These are phyloP conservation scores for Furcasterigmium furcatum DNA, from an alignment of 2,329 filamentous ascomycete species.

Conservation along the genomic window DNA sequence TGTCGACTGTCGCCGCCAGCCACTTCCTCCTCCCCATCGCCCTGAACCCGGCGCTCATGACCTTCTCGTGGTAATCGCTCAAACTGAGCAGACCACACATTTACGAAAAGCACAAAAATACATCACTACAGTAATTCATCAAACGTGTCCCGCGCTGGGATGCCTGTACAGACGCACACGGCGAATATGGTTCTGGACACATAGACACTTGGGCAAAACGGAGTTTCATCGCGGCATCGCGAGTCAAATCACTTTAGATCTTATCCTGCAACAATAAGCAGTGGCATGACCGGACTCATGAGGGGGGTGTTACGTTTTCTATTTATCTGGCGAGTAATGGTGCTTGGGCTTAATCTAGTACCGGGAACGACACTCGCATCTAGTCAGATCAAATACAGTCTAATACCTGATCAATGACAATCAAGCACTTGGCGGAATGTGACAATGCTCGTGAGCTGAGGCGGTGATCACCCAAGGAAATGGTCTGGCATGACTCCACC, in stretches of 20 bases:
- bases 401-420: too few relatives aligned
- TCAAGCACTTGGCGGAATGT: too few relatives aligned
- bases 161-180: conserved; percentile 2
- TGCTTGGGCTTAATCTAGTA: too few relatives aligned
- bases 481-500: too few relatives aligned
- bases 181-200: conserved; percentile 4
- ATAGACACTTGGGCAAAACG: conserved; percentile 10
- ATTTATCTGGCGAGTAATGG: too few relatives aligned
- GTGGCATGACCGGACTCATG: too few relatives aligned
- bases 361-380: too few relatives aligned
- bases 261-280: too few relatives aligned
- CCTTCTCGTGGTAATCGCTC: conserved; percentile 65
- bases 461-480: too few relatives aligned
- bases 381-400: too few relatives aligned
- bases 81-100: not conserved
- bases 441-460: too few relatives aligned
- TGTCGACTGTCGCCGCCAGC: conserved; percentile 66
- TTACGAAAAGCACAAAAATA: not conserved
- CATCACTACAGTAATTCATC: conserved; percentile 4
- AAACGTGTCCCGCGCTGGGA: not conserved
- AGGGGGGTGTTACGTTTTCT: too few relatives aligned
- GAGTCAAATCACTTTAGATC: conserved; percentile 2
- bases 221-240: conserved; percentile 9
- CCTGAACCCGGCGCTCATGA: conserved; percentile 77
- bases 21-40: conserved; percentile 71